Percentiles rank a stretch among this genome's conserved stretches.
These are phyloP conservation scores for Grammothele lineata DNA, from an alignment of 768 basidiomycete genomes.

Conservation along the genomic window DNA sequence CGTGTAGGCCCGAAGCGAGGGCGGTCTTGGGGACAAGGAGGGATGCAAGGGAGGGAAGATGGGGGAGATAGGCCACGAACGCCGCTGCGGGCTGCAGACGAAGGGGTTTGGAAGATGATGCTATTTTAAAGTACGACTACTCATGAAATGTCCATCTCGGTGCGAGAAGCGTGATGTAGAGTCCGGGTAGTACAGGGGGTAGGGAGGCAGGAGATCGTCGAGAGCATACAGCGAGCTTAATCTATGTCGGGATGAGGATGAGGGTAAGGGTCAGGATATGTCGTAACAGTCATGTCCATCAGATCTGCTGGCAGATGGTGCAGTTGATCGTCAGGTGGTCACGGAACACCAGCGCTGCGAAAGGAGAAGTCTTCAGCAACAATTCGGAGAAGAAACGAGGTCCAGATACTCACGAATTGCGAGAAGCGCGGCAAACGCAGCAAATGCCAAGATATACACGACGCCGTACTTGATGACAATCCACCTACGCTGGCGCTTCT, in stretches of 20 bases:
- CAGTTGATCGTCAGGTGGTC: conserved; percentile 23
- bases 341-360: conserved; percentile 26
- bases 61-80: no score
- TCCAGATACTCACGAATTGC: conserved; percentile 57
- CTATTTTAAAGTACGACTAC: neutral
- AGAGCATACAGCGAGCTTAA: conserved; percentile 17
- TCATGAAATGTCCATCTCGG: neutral
- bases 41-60: no score
- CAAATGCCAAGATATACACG: conserved; percentile 66
- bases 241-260: conserved; percentile 9
- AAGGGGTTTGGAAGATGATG: no score
- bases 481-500: conserved; percentile 84
- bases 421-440: conserved; percentile 72
- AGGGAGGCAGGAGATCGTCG: conserved; percentile 4
- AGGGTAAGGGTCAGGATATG: neutral
- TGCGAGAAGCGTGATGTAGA: neutral
- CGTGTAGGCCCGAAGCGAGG: no score
- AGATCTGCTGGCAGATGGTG: conserved; percentile 24
- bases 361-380: conserved; percentile 1
- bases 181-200: conserved; percentile 18
- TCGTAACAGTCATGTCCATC: conserved; percentile 22
- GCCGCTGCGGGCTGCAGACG: no score
- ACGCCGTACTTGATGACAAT: conserved; percentile 87
- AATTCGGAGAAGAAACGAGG: neutral
- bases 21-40: no score